Evolutionary conservation across 2,329 filamentous ascomycete species (phyloP).

Genomic region (Diaporthe helianthi): DNA sequence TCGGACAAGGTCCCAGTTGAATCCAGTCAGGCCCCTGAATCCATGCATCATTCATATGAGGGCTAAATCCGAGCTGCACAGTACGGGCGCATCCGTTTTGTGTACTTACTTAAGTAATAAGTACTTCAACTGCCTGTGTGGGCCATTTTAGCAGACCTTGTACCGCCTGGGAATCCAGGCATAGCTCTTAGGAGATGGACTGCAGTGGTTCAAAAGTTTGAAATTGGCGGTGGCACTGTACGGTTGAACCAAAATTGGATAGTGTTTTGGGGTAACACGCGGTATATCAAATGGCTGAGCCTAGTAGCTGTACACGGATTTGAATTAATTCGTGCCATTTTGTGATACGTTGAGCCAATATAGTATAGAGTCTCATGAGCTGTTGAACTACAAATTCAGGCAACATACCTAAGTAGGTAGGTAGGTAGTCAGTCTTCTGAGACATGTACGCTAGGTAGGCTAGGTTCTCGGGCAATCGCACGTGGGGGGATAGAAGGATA

Average conservation of each 20-base stretch:
- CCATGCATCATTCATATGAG: too few relatives aligned
- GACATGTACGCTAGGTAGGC: too few relatives aligned
- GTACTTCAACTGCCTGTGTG: too few relatives aligned
- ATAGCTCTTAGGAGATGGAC: too few relatives aligned
- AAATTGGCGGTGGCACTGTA: not conserved
- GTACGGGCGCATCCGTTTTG: too few relatives aligned
- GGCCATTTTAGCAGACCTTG: too few relatives aligned
- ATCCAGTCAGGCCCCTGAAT: too few relatives aligned
- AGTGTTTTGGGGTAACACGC: not conserved
- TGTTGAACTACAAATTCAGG: not conserved
- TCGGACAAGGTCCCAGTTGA: too few relatives aligned
- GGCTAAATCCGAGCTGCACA: too few relatives aligned
- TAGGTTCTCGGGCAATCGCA: not conserved
- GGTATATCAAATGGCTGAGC: not conserved
- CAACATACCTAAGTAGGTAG: too few relatives aligned
- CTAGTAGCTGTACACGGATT: not conserved
- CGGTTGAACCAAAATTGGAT: not conserved
- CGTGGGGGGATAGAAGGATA: not conserved
- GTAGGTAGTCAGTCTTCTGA: not conserved
- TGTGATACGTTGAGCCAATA: not conserved
- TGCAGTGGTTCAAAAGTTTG: not conserved
- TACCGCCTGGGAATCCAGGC: not conserved
- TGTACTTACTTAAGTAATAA: too few relatives aligned
- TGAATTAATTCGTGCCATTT: not conserved
- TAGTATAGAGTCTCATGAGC: not conserved